Base-by-base conservation (phyloP, 495 filamentous ascomycete species). In the Neurospora sp. region DNA sequence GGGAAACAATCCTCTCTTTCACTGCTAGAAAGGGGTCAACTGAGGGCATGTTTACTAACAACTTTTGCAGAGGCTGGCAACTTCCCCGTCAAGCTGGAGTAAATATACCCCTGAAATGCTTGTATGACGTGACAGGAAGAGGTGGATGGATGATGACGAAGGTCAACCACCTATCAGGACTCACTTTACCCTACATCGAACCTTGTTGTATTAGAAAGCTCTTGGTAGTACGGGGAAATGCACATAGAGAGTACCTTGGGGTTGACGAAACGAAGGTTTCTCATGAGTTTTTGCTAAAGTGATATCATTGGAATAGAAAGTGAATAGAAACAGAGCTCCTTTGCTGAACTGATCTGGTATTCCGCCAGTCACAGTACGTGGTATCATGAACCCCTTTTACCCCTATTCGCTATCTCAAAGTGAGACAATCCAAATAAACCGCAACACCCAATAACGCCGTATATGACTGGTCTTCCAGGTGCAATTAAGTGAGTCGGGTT, bases 11-110 rank as follows among this genome's bases (percentile, higher is more conserved):
- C 3, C 8, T 44, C 44, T 54, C 20, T n/a, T n/a, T n/a, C 40
- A 41, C 38, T 69, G n/a, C 71, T 73, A 40, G 27, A 49, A 42
- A 39, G 14, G 14, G 14, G 27, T 14, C 27, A 9, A 66, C 14
- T 1, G 27, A 66, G 6, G 27, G 12, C 14, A 16, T 66, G 27
- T 66, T 35, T 71, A 69, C 77, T 81, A 74, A 83, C 76, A 75
- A 35, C 41, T 42, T 42, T 71, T 44, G 70, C 86, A 96, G 95
- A 95, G 83, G 90, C 91, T 78, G 95, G 95, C 80, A 97, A 91
- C 84, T 98, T 98, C 88, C 95, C 95, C 42, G 90, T 85, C 72
- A 86, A 86, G 72, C 83, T 93, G 77, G 91, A 93, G 79, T 82
- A 80, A 74, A 37, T 18, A 35, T 44, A 71, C 12, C 60, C 31